Percentiles rank a stretch among this genome's conserved stretches.
These are phyloP conservation scores for Talaromyces proteolyticus DNA, from an alignment of 495 filamentous ascomycete genomes.

Conservation along the genomic window DNA sequence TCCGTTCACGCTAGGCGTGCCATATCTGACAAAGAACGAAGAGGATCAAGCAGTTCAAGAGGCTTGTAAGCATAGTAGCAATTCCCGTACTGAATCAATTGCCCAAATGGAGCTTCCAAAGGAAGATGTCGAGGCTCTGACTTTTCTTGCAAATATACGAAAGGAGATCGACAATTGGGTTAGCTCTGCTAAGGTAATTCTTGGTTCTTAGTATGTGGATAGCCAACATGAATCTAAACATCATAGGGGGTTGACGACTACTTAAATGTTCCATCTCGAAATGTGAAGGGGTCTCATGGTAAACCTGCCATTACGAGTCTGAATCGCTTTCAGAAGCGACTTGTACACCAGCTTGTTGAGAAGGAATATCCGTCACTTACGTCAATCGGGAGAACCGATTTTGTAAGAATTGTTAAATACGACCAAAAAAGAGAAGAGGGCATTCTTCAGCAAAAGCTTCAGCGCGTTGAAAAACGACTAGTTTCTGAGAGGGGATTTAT, in stretches of 20 bases:
- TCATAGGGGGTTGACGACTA: constrained; percentile 7
- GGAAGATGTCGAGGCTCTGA: constrained; percentile 44
- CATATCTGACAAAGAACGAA: constrained; percentile 66
- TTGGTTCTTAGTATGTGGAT: not conserved
- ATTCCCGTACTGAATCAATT: constrained; percentile 18
- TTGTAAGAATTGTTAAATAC: constrained; percentile 45
- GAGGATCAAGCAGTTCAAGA: constrained; percentile 34
- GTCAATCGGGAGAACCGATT: constrained; percentile 35
- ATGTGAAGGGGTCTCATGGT: not conserved
- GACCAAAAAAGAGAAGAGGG: constrained; percentile 43
- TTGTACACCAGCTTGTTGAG: constrained; percentile 64
- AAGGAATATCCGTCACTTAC: constrained; percentile 54
- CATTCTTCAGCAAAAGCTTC: constrained; percentile 27
- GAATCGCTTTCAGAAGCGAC: constrained; percentile 51
- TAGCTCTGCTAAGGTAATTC: constrained; percentile 18
- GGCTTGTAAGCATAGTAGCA: constrained; percentile 10
- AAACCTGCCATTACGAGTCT: constrained; percentile 14
- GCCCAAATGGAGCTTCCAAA: constrained; percentile 17
- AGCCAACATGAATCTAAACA: not conserved
- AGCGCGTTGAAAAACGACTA: constrained; percentile 34
- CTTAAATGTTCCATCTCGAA: constrained; percentile 25
- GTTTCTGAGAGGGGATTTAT: constrained; percentile 53
- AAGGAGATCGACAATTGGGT: constrained; percentile 46
- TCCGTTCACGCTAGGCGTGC: constrained; percentile 53
- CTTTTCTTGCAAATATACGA: constrained; percentile 47